Percentiles rank a stretch among this genome's conserved stretches.
phyloP scores from a whole-genome alignment of 2,329 filamentous ascomycete genomes.

The Colletotrichum camelliae region DNA sequence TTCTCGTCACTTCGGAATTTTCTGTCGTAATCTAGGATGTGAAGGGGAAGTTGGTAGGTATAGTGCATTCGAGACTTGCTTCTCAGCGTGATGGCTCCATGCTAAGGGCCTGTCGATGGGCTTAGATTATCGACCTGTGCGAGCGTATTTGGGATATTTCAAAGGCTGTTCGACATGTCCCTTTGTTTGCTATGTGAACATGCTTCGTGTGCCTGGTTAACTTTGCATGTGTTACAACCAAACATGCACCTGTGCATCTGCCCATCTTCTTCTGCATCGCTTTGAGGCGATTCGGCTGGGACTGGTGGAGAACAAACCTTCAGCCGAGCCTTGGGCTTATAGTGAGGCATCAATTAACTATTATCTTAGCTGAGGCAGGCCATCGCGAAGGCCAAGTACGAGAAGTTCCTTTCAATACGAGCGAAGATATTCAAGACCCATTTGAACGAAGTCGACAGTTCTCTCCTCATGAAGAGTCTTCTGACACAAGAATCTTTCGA shows the following conservation, averaged over 20 bases:
- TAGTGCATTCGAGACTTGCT: neutral
- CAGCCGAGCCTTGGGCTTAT: neutral
- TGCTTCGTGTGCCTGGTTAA: neutral
- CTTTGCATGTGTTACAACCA: neutral
- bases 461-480: neutral
- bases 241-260: neutral
- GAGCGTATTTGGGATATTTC: neutral
- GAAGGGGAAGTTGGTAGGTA: neutral
- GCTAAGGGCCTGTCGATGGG: neutral
- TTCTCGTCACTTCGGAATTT: neutral
- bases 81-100: neutral
- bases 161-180: neutral
- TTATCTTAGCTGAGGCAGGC: neutral
- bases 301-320: neutral
- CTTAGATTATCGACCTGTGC: neutral
- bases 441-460: neutral
- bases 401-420: no score
- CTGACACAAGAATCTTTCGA: neutral
- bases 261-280: neutral
- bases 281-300: neutral
- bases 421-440: neutral
- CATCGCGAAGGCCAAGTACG: neutral
- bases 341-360: neutral
- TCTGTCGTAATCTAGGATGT: neutral
- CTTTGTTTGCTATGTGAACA: neutral